Conservation (phyloP, 2,329 filamentous ascomycete species). For the Penicillium griseofulvum region DNA sequence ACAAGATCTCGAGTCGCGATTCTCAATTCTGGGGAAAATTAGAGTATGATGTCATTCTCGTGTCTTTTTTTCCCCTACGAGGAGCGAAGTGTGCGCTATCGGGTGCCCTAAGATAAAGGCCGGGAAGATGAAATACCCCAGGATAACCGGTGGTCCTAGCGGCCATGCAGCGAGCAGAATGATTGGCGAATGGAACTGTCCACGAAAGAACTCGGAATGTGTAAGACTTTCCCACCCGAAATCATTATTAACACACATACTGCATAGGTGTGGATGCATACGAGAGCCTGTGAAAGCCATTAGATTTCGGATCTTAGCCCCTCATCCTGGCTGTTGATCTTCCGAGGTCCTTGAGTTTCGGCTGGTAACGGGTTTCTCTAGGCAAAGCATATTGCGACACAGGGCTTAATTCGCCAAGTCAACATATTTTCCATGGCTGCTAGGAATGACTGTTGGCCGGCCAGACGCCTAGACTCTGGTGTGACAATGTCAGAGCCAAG, state of each 20-base stretch:
- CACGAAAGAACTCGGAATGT: constrained; percentile 8
- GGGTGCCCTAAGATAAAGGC: constrained; percentile 10
- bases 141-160: constrained; percentile 8
- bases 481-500: constrained; percentile 25
- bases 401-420: constrained; percentile 14
- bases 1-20: not conserved
- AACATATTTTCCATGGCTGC: constrained; percentile 13
- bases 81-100: constrained; percentile 7
- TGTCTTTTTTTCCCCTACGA: constrained; percentile 3
- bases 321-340: constrained; percentile 32
- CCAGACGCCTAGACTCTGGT: constrained; percentile 7
- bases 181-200: constrained; percentile 8
- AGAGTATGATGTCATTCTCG: constrained; percentile 21
- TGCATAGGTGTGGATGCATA: constrained; percentile 1
- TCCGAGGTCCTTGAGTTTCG: constrained; percentile 31
- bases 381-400: constrained; percentile 13
- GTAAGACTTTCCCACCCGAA: constrained; percentile 3
- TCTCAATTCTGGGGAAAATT: constrained; percentile 1
- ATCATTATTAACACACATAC: constrained; percentile 8
- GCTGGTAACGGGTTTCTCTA: constrained; percentile 24
- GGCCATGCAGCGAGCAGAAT: constrained; percentile 14
- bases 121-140: constrained; percentile 8
- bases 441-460: constrained; percentile 13
- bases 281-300: constrained; percentile 17
- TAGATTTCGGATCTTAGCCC: constrained; percentile 18